phyloP scores from a whole-genome alignment of 2,329 filamentous ascomycete species.

The Byssoonygena ceratinophila region DNA sequence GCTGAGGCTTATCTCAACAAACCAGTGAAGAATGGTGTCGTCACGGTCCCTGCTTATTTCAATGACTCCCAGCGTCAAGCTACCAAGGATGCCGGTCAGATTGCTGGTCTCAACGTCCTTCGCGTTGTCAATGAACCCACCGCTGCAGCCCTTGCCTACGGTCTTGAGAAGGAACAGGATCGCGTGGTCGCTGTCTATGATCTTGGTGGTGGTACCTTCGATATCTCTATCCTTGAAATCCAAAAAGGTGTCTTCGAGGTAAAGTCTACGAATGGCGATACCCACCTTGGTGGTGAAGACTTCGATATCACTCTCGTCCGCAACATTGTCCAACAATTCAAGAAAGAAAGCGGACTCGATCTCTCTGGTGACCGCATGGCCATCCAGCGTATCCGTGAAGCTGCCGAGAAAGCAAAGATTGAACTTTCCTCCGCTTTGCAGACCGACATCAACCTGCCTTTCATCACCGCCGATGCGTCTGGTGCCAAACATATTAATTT shows the following conservation, averaged over 20 bases:
- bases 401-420: conserved; percentile 98
- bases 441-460: conserved; percentile 96
- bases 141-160: conserved; percentile 88
- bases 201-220: conserved; percentile 96
- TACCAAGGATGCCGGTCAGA: conserved; percentile 96
- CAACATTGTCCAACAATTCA: conserved; percentile 89
- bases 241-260: conserved; percentile 98
- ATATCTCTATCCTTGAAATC: conserved; percentile 96
- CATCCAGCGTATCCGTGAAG: conserved; percentile 97
- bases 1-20: conserved; percentile 87
- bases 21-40: conserved; percentile 87
- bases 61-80: conserved; percentile 97
- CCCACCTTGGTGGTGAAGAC: conserved; percentile 94
- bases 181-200: conserved; percentile 90
- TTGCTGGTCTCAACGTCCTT: conserved; percentile 88
- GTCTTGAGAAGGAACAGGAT: conserved; percentile 88
- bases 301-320: conserved; percentile 93
- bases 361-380: conserved; percentile 91
- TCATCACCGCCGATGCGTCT: conserved; percentile 92
- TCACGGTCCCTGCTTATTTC: conserved; percentile 96
- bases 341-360: conserved; percentile 88
- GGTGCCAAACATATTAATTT: conserved; percentile 97
- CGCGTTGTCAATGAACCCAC: conserved; percentile 98
- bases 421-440: conserved; percentile 90
- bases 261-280: conserved; percentile 98